Evolutionary conservation across 805 yeast genomes (phyloP).

Genomic region (Barnettozyma sucrosica): DNA sequence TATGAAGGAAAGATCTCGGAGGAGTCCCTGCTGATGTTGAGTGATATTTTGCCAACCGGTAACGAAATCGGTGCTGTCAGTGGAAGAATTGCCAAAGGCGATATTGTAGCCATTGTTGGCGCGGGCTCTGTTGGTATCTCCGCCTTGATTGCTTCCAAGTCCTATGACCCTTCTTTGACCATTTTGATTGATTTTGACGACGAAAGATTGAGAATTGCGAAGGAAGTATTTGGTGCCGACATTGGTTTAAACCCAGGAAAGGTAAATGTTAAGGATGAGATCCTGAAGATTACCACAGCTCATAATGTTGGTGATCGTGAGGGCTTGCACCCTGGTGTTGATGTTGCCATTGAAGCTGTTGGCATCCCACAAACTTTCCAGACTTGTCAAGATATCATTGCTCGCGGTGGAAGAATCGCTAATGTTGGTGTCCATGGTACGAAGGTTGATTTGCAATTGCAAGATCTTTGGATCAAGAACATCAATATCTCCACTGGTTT

Average conservation of each 20-base stretch:
- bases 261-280: constrained; percentile 35
- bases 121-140: constrained; percentile 65
- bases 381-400: constrained; percentile 48
- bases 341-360: constrained; percentile 59
- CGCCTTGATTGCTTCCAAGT: constrained; percentile 50
- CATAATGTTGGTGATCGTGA: constrained; percentile 21
- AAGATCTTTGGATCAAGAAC: constrained; percentile 42
- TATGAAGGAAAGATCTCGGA: constrained; percentile 35
- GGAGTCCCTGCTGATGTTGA: constrained; percentile 51
- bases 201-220: constrained; percentile 50
- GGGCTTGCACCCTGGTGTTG: constrained; percentile 42
- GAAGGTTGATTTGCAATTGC: constrained; percentile 36
- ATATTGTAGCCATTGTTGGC: constrained; percentile 58
- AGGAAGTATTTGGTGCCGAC: constrained; percentile 53
- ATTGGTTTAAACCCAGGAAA: constrained; percentile 47
- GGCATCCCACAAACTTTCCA: constrained; percentile 60
- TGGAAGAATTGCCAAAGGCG: constrained; percentile 48
- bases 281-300: constrained; percentile 27
- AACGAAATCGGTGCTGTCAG: constrained; percentile 59
- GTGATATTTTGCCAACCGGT: constrained; percentile 64
- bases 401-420: constrained; percentile 58
- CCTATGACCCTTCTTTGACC: constrained; percentile 48
- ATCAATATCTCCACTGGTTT: constrained; percentile 42
- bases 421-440: constrained; percentile 55
- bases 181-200: constrained; percentile 58